A percentile compares a stretch with the other conserved stretches of the same genome.
phyloP scores from a whole-genome alignment of 208 protist species.

The Leishmania guyanensis region DNA sequence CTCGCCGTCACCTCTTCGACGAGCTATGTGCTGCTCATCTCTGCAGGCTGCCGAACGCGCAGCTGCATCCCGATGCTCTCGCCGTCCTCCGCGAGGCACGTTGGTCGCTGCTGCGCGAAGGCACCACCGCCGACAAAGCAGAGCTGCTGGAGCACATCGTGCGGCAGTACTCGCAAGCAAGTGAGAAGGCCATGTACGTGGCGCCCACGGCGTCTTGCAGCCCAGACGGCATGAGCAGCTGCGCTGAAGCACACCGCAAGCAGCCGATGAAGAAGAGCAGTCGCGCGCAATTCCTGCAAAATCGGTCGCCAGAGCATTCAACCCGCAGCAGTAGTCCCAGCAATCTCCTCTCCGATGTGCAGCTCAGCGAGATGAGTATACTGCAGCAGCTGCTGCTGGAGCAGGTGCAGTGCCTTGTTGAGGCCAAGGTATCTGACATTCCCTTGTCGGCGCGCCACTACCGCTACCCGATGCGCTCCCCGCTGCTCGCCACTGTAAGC shows the following conservation, averaged over 20 bases:
- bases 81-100: constrained; percentile 52
- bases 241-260: background rate
- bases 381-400: constrained; percentile 49
- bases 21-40: constrained; percentile 42
- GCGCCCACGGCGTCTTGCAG: background rate
- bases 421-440: constrained; percentile 54
- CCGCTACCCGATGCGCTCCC: constrained; percentile 50
- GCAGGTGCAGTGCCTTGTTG: constrained; percentile 71
- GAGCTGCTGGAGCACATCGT: constrained; percentile 50
- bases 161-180: constrained; percentile 36
- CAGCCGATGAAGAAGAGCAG: background rate
- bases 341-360: background rate
- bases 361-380: constrained; percentile 16
- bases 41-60: constrained; percentile 22
- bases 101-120: constrained; percentile 50
- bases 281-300: background rate
- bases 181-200: constrained; percentile 20
- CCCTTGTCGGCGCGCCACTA: constrained; percentile 46
- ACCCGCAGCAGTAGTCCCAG: background rate
- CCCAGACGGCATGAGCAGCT: background rate
- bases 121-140: constrained; percentile 35
- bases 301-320: background rate
- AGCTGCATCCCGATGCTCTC: constrained; percentile 29
- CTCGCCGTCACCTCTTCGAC: constrained; percentile 37
- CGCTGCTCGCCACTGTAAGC: constrained; percentile 45